These are phyloP conservation scores for Metarhizium brunneum DNA, from an alignment of 2,329 filamentous ascomycete species.

Conservation along the genomic window DNA sequence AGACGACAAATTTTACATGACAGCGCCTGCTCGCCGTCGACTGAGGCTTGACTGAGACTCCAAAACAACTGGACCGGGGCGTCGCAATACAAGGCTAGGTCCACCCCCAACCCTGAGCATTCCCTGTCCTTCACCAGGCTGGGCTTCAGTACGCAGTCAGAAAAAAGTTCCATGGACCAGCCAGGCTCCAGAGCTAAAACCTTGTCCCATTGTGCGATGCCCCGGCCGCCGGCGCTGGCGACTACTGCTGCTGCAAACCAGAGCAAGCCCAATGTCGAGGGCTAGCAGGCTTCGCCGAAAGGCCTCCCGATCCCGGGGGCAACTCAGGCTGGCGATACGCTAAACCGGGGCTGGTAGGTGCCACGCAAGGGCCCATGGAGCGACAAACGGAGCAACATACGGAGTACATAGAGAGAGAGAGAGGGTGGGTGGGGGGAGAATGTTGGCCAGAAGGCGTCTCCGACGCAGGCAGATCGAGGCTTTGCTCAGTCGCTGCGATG, in stretches of 20 bases:
- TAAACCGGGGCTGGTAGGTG: slow-evolving; percentile 14
- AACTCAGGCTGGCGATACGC: slow-evolving; percentile 6
- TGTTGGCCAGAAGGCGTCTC: background rate
- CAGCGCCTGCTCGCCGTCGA: background rate
- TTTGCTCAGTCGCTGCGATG: no score
- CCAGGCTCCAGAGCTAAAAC: background rate
- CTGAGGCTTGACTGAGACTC: background rate
- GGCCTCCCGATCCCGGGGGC: background rate
- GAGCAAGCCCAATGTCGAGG: background rate
- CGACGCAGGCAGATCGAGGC: background rate
- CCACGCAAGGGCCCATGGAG: slow-evolving; percentile 6
- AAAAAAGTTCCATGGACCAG: background rate
- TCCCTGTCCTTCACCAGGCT: background rate
- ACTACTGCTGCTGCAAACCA: background rate
- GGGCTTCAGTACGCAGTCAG: background rate
- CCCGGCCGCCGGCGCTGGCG: background rate
- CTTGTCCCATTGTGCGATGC: background rate
- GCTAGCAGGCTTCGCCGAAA: background rate
- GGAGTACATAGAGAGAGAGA: background rate
- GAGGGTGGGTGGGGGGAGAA: background rate
- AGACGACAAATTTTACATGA: no score
- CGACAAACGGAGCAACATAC: background rate
- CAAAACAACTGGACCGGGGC: background rate
- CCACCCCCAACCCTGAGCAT: background rate
- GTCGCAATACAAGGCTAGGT: background rate